phyloP scores from a whole-genome alignment of 1,139 yeast species.

The Lodderomyces parapsilosis region DNA sequence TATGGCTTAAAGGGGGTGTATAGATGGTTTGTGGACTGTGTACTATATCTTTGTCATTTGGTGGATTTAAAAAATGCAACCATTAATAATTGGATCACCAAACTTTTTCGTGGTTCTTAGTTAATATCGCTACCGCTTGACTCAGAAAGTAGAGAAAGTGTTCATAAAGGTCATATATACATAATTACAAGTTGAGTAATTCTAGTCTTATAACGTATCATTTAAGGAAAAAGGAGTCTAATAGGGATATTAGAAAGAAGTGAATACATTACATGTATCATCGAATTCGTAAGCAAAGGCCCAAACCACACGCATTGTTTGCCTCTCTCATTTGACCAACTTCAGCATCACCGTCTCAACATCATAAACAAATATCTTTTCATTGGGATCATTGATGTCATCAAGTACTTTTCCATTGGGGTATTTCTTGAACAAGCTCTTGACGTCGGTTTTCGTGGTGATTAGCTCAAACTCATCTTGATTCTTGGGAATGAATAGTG shows the following conservation, averaged over 20 bases:
- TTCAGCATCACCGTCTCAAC: slow-evolving; percentile 4
- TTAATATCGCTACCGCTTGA: not conserved
- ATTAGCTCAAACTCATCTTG: slow-evolving; percentile 4
- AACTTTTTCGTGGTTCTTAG: too few species aligned
- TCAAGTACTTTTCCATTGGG: slow-evolving; percentile 11
- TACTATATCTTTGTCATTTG: not conserved
- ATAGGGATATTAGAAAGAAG: too few species aligned
- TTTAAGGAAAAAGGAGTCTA: too few species aligned
- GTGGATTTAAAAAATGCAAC: not conserved
- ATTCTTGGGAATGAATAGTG: slow-evolving; percentile 4
- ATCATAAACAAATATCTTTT: slow-evolving; percentile 9
- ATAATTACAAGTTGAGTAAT: too few species aligned
- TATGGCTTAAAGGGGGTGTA: not conserved
- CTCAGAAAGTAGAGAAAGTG: too few species aligned
- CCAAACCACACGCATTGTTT: too few species aligned
- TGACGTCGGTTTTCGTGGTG: slow-evolving; percentile 1
- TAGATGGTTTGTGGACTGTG: not conserved
- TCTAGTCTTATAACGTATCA: too few species aligned
- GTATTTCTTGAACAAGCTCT: slow-evolving; percentile 3
- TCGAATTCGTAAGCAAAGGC: too few species aligned
- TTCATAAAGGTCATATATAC: too few species aligned
- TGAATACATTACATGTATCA: too few species aligned
- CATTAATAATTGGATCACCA: too few species aligned
- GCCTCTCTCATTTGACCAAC: not conserved
- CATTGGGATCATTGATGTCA: slow-evolving; percentile 8